These are phyloP conservation scores for Dicorynia guianensis DNA, from an alignment of 306 rosid genomes.

Conservation along the genomic window DNA sequence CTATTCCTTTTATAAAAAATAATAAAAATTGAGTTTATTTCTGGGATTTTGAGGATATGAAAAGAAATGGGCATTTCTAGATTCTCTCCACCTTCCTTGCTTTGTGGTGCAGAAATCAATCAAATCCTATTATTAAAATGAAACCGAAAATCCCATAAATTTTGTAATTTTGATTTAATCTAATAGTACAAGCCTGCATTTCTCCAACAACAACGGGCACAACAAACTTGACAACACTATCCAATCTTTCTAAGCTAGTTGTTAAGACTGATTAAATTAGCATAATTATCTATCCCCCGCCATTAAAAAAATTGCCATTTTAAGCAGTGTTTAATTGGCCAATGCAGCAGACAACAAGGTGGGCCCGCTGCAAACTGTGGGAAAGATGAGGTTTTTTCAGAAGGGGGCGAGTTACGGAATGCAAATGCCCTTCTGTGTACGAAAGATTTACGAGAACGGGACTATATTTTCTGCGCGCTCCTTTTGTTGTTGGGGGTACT, in stretches of 20 bases:
- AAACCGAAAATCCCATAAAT: conserved; percentile 25
- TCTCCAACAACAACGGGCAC: conserved; percentile 42
- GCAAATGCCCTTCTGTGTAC: conserved; percentile 45
- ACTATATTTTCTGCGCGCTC: conserved; percentile 5
- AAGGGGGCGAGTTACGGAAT: neutral
- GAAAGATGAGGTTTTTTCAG: conserved; percentile 46
- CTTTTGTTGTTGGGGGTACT: conserved; percentile 21
- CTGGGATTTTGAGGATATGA: conserved; percentile 43
- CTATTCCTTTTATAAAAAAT: conserved; percentile 6
- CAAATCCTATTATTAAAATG: conserved; percentile 27
- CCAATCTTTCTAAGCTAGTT: conserved; percentile 31
- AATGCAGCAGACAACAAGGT: conserved; percentile 50
- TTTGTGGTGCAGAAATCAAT: conserved; percentile 50
- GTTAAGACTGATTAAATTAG: conserved; percentile 31
- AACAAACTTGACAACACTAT: conserved; percentile 49
- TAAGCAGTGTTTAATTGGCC: conserved; percentile 47
- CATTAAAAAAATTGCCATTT: conserved; percentile 17
- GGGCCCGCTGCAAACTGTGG: conserved; percentile 45
- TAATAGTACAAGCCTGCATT: conserved; percentile 19
- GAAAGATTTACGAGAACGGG: conserved; percentile 53
- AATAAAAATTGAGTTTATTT: conserved; percentile 35
- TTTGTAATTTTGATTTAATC: too few species aligned
- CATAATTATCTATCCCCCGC: neutral
- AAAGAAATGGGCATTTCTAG: conserved; percentile 70
- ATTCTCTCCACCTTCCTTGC: conserved; percentile 79